Base-by-base conservation (phyloP, 345 rosid species). In the Viola odorata region DNA sequence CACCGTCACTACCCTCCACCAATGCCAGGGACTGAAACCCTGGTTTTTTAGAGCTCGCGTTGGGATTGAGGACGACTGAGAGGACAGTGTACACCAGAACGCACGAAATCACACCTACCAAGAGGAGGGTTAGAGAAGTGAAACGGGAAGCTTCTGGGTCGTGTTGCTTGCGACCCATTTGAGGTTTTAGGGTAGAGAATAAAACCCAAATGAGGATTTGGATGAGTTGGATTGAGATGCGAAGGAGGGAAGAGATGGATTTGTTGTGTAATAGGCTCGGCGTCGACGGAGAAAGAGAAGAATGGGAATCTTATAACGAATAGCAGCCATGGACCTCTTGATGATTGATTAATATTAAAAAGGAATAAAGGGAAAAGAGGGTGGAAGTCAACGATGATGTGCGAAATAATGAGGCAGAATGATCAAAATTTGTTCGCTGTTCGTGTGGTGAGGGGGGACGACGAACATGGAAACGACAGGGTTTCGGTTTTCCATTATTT, bases 161-260 rank as follows among this genome's bases (percentile, higher is more conserved):
- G 74, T 71, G 78, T 63, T 58, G 83, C 71, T 79, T 70, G 57
- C 91, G 95, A 81, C 77, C 83, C 96, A 86, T 89, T 40, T 59
- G 60, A 69, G 71, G 60, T 55, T n/a, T 6, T 12, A 63, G 67
- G 32, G 7, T 14, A 58, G 37, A 41, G 53, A 44, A 58, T 45
- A 12, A 57, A 58, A 44, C 59, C 62, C 63, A n/a, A 58, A 44
- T 41, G 58, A 16, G 17, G 45, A 61, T 44, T 58, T 36, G 23
- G 14, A 39, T 11, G 47, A 0, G 14, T 6, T 41, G 66, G 65
- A 52, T 49, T 9, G 37, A 53, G 45, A 55, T 12, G 47, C 4
- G 55, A 41, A 55, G 44, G 14, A 37, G 3, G 8, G 12, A 8
- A 6, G 12, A 13, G 9, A 37, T 59, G 42, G 45, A 66, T 38